Conservation (phyloP, 805 yeast species). For the Ascoidea tarda region DNA sequence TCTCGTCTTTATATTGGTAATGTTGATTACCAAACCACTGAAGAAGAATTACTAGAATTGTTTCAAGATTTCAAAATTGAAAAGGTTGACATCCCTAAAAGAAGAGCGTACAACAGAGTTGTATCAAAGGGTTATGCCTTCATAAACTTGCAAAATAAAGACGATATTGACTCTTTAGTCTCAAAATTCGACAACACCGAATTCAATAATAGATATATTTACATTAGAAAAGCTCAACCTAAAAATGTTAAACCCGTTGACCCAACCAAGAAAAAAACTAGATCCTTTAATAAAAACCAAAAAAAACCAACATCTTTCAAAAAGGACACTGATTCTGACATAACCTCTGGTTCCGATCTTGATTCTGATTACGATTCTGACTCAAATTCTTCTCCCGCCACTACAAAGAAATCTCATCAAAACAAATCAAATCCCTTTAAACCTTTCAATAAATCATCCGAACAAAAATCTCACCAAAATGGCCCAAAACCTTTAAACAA, state of each 20-base stretch:
- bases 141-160: conserved; percentile 32
- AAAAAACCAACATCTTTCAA: neutral
- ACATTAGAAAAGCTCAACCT: conserved; percentile 39
- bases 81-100: conserved; percentile 39
- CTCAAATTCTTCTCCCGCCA: conserved; percentile 7
- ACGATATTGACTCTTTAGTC: conserved; percentile 29
- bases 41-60: conserved; percentile 36
- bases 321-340: conserved; percentile 5
- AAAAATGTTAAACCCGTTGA: conserved; percentile 8
- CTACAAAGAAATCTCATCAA: conserved; percentile 2
- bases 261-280: conserved; percentile 8
- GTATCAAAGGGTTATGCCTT: conserved; percentile 44
- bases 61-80: conserved; percentile 33
- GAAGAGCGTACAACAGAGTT: conserved; percentile 22
- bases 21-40: conserved; percentile 46
- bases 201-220: conserved; percentile 32
- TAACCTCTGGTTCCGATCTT: neutral
- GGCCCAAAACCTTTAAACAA: conserved; percentile 12
- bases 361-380: neutral
- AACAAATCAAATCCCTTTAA: conserved; percentile 5
- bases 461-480: conserved; percentile 9
- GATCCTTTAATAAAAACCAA: conserved; percentile 5
- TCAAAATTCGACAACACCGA: conserved; percentile 25
- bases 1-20: conserved; percentile 52
- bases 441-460: conserved; percentile 8